Evolutionary conservation across 495 filamentous ascomycete genomes (phyloP).

Genomic region (Xylaria longipes): DNA sequence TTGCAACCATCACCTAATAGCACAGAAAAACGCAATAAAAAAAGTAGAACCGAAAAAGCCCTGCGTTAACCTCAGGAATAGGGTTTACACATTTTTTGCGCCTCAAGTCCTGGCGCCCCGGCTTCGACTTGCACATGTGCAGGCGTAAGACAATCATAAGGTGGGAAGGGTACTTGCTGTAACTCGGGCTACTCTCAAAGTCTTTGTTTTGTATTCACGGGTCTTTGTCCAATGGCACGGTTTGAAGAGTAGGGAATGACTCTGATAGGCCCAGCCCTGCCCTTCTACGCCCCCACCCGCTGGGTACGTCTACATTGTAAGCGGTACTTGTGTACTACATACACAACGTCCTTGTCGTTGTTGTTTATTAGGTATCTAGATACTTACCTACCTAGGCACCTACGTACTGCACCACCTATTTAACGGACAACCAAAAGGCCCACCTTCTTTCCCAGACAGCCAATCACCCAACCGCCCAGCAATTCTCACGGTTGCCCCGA

Average conservation of each 20-base stretch:
- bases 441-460: neutral
- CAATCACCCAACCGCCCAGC: slow-evolving; percentile 11
- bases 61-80: neutral
- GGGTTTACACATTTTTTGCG: neutral
- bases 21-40: neutral
- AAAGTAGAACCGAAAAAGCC: neutral
- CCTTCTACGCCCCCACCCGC: neutral
- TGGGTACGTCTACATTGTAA: neutral
- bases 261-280: slow-evolving; percentile 13
- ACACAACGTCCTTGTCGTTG: too few relatives aligned
- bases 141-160: neutral
- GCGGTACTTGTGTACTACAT: too few relatives aligned
- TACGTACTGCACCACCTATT: neutral
- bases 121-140: neutral
- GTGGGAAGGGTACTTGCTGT: neutral
- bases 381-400: neutral
- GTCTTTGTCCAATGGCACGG: neutral
- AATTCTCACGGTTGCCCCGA: slow-evolving; percentile 42
- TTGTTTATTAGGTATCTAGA: neutral
- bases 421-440: neutral
- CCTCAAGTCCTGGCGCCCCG: neutral
- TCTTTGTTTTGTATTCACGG: slow-evolving; percentile 1
- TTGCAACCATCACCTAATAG: neutral
- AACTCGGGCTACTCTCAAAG: neutral
- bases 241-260: neutral